Evolutionary conservation across 768 basidiomycete species (phyloP).

Genomic region (button mushroom (Agaricus bisporus)): DNA sequence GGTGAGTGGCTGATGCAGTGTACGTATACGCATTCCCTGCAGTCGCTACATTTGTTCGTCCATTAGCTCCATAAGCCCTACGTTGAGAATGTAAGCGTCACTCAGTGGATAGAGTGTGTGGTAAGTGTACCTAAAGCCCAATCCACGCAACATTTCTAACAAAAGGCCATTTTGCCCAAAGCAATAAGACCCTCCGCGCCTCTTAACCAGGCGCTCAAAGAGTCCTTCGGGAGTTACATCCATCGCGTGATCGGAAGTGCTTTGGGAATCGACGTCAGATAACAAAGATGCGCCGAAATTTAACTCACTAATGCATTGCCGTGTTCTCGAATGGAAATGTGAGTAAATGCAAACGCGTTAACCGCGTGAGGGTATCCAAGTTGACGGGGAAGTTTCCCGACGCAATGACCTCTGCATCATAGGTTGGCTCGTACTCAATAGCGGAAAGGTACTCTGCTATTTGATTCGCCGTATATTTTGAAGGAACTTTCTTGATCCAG

Average conservation of each 20-base stretch:
- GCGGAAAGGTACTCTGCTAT: conserved; percentile 19
- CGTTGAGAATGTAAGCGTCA: not conserved
- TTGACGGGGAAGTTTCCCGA: conserved; percentile 17
- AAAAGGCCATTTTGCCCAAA: conserved; percentile 24
- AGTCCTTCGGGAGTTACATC: conserved; percentile 20
- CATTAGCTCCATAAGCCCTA: conserved; percentile 23
- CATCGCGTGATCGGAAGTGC: conserved; percentile 19
- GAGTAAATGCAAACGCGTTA: conserved; percentile 24
- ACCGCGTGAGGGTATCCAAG: conserved; percentile 20
- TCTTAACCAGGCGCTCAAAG: conserved; percentile 18
- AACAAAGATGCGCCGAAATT: not conserved
- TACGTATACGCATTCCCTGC: conserved; percentile 10
- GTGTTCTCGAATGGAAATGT: conserved; percentile 33
- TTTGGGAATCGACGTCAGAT: conserved; percentile 1
- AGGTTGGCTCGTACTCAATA: conserved; percentile 16
- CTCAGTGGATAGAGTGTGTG: not conserved
- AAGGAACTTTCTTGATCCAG: conserved; percentile 21
- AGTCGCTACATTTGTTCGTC: conserved; percentile 19
- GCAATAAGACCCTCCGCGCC: conserved; percentile 21
- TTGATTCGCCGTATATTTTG: conserved; percentile 17
- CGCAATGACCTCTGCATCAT: conserved; percentile 14
- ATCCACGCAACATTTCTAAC: conserved; percentile 21
- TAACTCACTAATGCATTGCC: conserved; percentile 31
- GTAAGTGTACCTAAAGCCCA: conserved; percentile 21
- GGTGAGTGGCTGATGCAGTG: conserved; percentile 15